Evolutionary conservation across 1,139 yeast genomes (phyloP).

Genomic region (Pichia sp.): DNA sequence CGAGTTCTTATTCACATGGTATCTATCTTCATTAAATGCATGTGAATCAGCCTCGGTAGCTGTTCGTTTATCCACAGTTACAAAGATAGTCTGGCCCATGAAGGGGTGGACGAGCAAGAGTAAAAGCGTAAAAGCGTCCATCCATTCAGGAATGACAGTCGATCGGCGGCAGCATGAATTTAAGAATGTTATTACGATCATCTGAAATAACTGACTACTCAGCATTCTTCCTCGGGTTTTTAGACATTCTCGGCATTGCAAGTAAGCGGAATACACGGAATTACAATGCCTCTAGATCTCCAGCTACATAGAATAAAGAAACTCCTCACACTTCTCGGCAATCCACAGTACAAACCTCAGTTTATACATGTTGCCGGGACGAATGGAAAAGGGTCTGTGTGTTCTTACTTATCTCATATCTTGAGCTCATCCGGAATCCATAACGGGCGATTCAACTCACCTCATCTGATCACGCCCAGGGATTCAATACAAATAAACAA

Average conservation of each 20-base stretch:
- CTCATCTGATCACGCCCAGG: constrained; percentile 68
- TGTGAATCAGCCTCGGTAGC: too few species aligned
- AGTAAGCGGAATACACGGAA: neutral
- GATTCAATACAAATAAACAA: constrained; percentile 73
- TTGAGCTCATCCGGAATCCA: constrained; percentile 45
- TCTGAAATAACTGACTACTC: too few species aligned
- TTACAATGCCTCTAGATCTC: constrained; percentile 47
- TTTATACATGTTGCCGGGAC: constrained; percentile 90
- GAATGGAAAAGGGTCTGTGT: constrained; percentile 90
- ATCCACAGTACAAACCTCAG: constrained; percentile 42
- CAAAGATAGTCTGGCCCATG: too few species aligned
- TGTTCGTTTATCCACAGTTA: too few species aligned
- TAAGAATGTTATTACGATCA: neutral
- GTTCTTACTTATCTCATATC: constrained; percentile 69
- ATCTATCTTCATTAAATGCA: too few species aligned
- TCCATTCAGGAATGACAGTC: neutral
- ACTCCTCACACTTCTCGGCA: constrained; percentile 14
- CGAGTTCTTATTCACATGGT: too few species aligned
- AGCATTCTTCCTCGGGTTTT: too few species aligned
- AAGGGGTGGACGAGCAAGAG: too few species aligned
- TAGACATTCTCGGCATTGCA: neutral
- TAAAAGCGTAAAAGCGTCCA: too few species aligned
- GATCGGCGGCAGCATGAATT: neutral
- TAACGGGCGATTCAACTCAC: constrained; percentile 83
- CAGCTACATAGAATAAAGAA: constrained; percentile 43